Conservation (phyloP, 805 yeast species). For the Barnettozyma sp. region DNA sequence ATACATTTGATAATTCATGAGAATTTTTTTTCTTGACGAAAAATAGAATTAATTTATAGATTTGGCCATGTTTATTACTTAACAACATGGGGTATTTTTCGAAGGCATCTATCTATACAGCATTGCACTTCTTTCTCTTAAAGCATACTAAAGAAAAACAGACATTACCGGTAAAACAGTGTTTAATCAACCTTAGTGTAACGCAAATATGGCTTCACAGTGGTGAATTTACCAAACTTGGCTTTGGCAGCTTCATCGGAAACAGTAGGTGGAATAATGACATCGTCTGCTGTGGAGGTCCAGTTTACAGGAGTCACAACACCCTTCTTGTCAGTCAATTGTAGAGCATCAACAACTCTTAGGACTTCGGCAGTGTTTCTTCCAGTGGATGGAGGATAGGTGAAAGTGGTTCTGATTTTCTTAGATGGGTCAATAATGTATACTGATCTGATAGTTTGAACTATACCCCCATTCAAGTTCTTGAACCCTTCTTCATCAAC, state of each 20-base stretch:
- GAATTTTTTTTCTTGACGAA: no score
- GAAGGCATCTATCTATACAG: no score
- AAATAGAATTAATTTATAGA: no score
- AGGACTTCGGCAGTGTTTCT: conserved; percentile 90
- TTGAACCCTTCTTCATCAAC: conserved; percentile 79
- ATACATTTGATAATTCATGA: no score
- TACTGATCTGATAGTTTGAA: conserved; percentile 87
- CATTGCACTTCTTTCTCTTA: no score
- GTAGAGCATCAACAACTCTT: conserved; percentile 85
- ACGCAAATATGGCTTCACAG: conserved; percentile 88
- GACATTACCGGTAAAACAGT: no score
- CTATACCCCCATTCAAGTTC: conserved; percentile 64
- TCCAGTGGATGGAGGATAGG: conserved; percentile 92
- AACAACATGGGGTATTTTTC: no score
- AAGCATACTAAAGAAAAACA: no score
- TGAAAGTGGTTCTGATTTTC: conserved; percentile 78
- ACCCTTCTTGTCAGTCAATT: conserved; percentile 74
- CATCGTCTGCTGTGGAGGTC: conserved; percentile 79
- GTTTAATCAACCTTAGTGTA: conserved; percentile 39
- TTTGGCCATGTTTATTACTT: no score
- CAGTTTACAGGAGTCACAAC: conserved; percentile 91
- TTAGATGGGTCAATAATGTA: conserved; percentile 86
- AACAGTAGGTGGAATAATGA: conserved; percentile 83
- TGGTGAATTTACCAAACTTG: conserved; percentile 80
- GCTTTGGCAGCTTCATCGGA: conserved; percentile 71